phyloP scores from a whole-genome alignment of 2,329 filamentous ascomycete species.

The Alternaria infectoria region DNA sequence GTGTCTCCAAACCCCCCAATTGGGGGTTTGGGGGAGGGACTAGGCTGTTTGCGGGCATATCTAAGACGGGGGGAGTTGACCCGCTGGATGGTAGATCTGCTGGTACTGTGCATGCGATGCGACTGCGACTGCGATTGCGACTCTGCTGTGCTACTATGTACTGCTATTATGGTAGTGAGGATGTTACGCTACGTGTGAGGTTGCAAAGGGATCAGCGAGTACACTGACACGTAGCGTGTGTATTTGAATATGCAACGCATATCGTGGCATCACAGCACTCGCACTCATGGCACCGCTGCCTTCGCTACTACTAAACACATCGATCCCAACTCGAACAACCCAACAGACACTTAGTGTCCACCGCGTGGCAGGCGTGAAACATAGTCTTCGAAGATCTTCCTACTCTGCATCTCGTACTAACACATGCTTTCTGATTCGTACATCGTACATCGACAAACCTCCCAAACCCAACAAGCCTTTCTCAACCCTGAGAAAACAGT shows the following conservation, averaged over 20 bases:
- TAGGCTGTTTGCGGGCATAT: background rate
- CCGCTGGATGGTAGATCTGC: background rate
- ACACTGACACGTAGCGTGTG: background rate
- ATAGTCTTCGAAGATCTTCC: background rate
- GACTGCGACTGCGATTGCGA: background rate
- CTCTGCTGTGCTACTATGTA: background rate
- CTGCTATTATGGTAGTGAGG: background rate
- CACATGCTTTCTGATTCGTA: background rate
- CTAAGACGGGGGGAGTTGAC: background rate
- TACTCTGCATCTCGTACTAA: too few species aligned
- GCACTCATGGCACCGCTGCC: background rate
- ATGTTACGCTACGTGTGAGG: background rate
- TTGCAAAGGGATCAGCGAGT: background rate
- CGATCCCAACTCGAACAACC: background rate
- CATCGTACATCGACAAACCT: background rate
- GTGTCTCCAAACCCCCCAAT: background rate
- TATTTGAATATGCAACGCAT: background rate
- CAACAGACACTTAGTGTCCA: fast-evolving
- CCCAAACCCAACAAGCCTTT: background rate
- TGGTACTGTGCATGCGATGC: background rate
- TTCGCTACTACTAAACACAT: background rate
- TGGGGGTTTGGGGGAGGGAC: background rate
- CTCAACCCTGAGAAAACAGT: background rate
- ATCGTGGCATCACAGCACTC: background rate
- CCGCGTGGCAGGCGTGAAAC: background rate